Conservation (phyloP, 495 filamentous ascomycete genomes). For the Penicillium cosmopolitanum region DNA sequence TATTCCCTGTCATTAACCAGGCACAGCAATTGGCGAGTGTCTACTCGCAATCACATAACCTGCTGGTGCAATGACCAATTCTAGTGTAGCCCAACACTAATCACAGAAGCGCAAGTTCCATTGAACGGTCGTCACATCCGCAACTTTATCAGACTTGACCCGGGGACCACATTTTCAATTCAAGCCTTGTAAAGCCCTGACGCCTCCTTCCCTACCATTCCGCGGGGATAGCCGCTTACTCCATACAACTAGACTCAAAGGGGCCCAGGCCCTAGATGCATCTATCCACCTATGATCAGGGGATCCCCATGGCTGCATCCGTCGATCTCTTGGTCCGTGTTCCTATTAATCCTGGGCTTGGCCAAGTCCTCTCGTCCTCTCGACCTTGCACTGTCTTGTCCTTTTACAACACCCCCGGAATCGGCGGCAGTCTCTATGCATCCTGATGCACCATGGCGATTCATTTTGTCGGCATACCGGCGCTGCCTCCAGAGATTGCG, state of each 20-base stretch:
- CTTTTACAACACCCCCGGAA: background rate
- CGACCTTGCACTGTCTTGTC: background rate
- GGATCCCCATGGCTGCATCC: background rate
- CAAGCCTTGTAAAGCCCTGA: background rate
- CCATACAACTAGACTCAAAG: too few relatives aligned
- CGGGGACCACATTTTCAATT: background rate
- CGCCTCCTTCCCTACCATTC: background rate
- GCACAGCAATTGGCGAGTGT: background rate
- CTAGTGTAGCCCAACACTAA: background rate
- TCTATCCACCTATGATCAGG: background rate
- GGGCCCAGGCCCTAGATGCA: background rate
- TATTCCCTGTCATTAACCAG: background rate
- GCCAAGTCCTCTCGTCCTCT: too few relatives aligned
- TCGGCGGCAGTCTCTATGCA: conserved; percentile 17
- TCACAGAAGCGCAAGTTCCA: background rate
- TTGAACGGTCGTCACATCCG: background rate
- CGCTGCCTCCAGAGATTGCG: conserved; percentile 12
- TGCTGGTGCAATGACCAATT: background rate
- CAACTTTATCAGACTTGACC: background rate
- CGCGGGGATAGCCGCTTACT: background rate
- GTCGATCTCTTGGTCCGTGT: background rate
- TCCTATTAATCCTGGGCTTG: background rate
- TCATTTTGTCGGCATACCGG: conserved; percentile 4
- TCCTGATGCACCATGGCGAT: background rate
- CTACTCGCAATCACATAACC: background rate